Conservation (phyloP, 1,284 basidiomycete species). For the Ganoderma lucidum region DNA sequence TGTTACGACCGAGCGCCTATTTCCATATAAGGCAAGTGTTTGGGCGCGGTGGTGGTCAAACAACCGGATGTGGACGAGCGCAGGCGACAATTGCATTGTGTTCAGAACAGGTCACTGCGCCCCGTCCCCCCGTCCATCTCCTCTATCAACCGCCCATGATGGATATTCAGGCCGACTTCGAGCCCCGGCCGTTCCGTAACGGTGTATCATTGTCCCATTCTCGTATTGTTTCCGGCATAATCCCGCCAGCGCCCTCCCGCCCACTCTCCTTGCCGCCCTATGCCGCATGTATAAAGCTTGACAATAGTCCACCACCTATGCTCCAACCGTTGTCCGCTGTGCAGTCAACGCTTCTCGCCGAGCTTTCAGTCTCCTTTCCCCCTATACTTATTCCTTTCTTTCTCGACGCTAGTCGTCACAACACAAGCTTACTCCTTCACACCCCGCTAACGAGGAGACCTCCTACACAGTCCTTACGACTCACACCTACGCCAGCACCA, state of each 20-base stretch:
- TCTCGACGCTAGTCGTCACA: slow-evolving; percentile 31
- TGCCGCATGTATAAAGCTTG: slow-evolving; percentile 25
- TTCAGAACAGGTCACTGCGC: background rate
- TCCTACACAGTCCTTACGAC: slow-evolving; percentile 28
- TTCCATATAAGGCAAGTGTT: slow-evolving; percentile 13
- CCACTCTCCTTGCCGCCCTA: background rate
- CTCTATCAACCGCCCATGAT: slow-evolving; percentile 1
- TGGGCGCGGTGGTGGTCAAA: slow-evolving; percentile 9
- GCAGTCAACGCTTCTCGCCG: slow-evolving; percentile 23
- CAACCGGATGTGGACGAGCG: slow-evolving; percentile 1
- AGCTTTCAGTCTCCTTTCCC: slow-evolving; percentile 18
- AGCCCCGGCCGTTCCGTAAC: background rate
- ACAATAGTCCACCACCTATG: background rate
- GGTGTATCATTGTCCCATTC: slow-evolving; percentile 16
- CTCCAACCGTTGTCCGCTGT: slow-evolving; percentile 27
- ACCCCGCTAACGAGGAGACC: slow-evolving; percentile 4
- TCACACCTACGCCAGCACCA: slow-evolving; percentile 11
- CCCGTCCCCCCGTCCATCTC: background rate
- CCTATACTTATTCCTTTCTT: slow-evolving; percentile 31
- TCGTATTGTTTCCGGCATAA: slow-evolving; percentile 23
- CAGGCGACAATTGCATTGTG: slow-evolving; percentile 5
- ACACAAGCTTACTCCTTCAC: slow-evolving; percentile 4
- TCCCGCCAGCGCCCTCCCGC: slow-evolving; percentile 5
- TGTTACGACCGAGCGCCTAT: background rate
- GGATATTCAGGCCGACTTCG: background rate